Percentiles rank a stretch among this genome's conserved stretches.
Evolutionary conservation across 192 early-diverging fungal genomes (phyloP).

Genomic region (Backusella tarrabulga): DNA sequence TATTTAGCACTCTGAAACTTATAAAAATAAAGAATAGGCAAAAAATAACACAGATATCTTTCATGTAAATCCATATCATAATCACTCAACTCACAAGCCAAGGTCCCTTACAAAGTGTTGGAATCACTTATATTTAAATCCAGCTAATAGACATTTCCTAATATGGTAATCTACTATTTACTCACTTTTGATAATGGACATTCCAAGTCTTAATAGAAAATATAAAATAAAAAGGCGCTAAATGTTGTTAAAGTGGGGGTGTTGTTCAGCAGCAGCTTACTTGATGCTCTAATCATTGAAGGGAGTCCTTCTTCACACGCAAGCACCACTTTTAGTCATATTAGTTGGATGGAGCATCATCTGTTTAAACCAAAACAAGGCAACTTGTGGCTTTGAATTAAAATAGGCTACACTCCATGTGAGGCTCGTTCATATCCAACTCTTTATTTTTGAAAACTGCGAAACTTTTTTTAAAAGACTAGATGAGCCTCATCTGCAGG

Average conservation of each 20-base stretch:
- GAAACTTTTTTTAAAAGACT: background rate
- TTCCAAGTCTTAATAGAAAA: background rate
- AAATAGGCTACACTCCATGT: background rate
- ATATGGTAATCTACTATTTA: background rate
- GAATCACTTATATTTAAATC: background rate
- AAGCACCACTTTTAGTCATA: background rate
- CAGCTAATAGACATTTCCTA: background rate
- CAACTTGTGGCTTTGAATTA: constrained; percentile 1
- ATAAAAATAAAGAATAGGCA: too few species aligned
- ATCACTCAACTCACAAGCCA: too few species aligned
- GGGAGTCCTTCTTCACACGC: background rate
- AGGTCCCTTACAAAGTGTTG: background rate
- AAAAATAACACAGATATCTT: too few species aligned
- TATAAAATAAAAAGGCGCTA: background rate
- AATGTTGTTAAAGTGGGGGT: background rate
- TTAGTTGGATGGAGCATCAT: background rate
- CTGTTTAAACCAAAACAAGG: background rate
- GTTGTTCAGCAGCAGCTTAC: background rate
- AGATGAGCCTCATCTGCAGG: background rate
- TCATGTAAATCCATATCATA: too few species aligned
- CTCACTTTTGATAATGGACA: background rate
- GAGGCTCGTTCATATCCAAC: background rate
- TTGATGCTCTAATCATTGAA: background rate
- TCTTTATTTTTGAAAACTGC: background rate
- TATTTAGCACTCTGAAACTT: background rate